phyloP scores from a whole-genome alignment of 2,329 filamentous ascomycete species.

The Chaetomium globosum region DNA sequence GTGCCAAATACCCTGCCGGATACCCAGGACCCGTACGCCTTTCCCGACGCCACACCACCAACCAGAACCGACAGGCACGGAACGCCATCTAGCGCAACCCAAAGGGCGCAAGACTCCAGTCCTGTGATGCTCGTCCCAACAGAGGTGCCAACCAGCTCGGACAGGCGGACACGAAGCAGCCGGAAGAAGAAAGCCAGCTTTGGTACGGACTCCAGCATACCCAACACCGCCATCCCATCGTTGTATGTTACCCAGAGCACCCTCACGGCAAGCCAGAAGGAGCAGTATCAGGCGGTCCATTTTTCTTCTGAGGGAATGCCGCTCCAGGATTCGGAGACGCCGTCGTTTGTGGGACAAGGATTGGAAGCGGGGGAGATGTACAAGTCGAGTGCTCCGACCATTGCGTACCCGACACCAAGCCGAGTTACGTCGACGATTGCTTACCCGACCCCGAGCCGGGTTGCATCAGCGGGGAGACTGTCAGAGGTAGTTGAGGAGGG shows the following conservation, averaged over 20 bases:
- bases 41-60: slow-evolving; percentile 29
- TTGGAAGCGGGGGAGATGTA: slow-evolving; percentile 26
- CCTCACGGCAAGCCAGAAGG: slow-evolving; percentile 45
- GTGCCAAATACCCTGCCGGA: slow-evolving; percentile 13
- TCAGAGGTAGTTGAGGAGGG: slow-evolving; percentile 3
- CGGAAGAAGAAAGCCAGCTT: slow-evolving; percentile 9
- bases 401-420: slow-evolving; percentile 45
- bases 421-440: slow-evolving; percentile 41
- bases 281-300: slow-evolving; percentile 42
- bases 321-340: slow-evolving; percentile 23
- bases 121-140: slow-evolving; percentile 26
- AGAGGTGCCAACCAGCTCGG: slow-evolving; percentile 11
- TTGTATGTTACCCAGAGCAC: slow-evolving; percentile 42
- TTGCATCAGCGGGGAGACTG: slow-evolving; percentile 32
- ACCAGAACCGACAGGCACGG: slow-evolving; percentile 22
- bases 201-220: slow-evolving; percentile 19
- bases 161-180: slow-evolving; percentile 15
- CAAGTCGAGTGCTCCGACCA: slow-evolving; percentile 41
- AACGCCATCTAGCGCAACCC: slow-evolving; percentile 11
- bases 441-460: slow-evolving; percentile 44
- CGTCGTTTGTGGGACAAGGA: slow-evolving; percentile 20
- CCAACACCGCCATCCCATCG: slow-evolving; percentile 21
- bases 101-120: slow-evolving; percentile 22
- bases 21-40: slow-evolving; percentile 34
- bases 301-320: slow-evolving; percentile 32